A percentile compares a stretch with the other conserved stretches of the same genome.
These are phyloP conservation scores for Tieghemostelium lacteum DNA, from an alignment of 78 protist genomes.

Conservation along the genomic window DNA sequence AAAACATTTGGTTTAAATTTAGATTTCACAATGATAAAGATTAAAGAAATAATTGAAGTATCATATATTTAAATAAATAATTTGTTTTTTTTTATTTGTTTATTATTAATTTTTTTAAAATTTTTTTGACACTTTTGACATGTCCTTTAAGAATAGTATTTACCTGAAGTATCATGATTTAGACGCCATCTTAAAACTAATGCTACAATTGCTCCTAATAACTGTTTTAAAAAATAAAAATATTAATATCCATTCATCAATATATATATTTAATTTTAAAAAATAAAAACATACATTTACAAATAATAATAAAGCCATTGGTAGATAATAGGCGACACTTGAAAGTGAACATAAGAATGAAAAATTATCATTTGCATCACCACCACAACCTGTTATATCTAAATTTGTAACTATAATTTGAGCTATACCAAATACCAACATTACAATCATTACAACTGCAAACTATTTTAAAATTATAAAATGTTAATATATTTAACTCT, in stretches of 20 bases:
- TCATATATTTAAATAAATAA: too few species aligned
- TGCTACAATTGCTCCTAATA: constrained; percentile 35
- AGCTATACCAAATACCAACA: constrained; percentile 65
- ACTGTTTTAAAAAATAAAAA: neutral
- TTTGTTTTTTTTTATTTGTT: too few species aligned
- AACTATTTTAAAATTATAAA: constrained; percentile 17
- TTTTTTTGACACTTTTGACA: neutral
- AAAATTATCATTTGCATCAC: constrained; percentile 25
- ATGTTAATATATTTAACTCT: neutral
- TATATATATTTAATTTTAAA: neutral
- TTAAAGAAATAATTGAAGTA: too few species aligned
- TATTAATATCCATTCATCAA: neutral
- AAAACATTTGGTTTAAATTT: too few species aligned
- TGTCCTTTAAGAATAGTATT: constrained; percentile 30
- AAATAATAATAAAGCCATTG: constrained; percentile 40
- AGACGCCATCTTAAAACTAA: constrained; percentile 14
- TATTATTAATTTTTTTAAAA: too few species aligned
- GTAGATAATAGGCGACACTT: constrained; percentile 50
- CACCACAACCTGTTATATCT: constrained; percentile 29
- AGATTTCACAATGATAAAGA: too few species aligned
- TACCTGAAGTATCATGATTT: constrained; percentile 45
- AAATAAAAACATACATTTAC: constrained; percentile 11
- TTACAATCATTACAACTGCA: constrained; percentile 46
- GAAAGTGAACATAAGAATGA: constrained; percentile 54
- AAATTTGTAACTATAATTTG: constrained; percentile 64